These are phyloP conservation scores for Tetrahymena borealis DNA, from an alignment of 73 alveolate species.

Conservation along the genomic window DNA sequence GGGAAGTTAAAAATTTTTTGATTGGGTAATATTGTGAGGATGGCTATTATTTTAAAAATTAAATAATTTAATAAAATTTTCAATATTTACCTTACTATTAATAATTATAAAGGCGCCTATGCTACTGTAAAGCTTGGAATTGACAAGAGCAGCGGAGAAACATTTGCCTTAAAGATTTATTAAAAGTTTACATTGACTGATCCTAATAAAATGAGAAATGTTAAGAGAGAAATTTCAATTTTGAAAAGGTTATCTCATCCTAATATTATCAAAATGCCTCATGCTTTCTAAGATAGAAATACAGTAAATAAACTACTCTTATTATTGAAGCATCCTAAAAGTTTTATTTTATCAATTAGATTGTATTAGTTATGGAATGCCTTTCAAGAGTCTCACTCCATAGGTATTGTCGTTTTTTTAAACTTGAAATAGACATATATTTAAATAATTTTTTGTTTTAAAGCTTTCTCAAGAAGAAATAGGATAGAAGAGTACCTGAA, in stretches of 20 bases:
- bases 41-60: neutral
- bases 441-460: neutral
- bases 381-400: conserved; percentile 24
- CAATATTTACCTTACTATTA: neutral
- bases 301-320: no score
- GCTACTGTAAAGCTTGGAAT: conserved; percentile 75
- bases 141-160: conserved; percentile 55
- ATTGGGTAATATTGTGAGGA: no score
- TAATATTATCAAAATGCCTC: conserved; percentile 71
- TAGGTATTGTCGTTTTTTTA: no score
- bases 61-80: neutral
- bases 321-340: no score
- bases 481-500: conserved; percentile 54
- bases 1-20: no score
- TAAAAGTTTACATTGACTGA: conserved; percentile 78
- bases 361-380: conserved; percentile 76
- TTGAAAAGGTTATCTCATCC: conserved; percentile 77
- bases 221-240: conserved; percentile 75
- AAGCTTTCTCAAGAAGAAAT: conserved; percentile 29
- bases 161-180: conserved; percentile 84
- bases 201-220: conserved; percentile 74
- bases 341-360: conserved; percentile 35
- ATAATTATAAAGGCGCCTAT: conserved; percentile 80
- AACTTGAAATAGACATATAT: neutral
- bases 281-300: conserved; percentile 68